Conservation (phyloP, 371 early-diverging fungal species). For the Choanephora cucurbitarum region DNA sequence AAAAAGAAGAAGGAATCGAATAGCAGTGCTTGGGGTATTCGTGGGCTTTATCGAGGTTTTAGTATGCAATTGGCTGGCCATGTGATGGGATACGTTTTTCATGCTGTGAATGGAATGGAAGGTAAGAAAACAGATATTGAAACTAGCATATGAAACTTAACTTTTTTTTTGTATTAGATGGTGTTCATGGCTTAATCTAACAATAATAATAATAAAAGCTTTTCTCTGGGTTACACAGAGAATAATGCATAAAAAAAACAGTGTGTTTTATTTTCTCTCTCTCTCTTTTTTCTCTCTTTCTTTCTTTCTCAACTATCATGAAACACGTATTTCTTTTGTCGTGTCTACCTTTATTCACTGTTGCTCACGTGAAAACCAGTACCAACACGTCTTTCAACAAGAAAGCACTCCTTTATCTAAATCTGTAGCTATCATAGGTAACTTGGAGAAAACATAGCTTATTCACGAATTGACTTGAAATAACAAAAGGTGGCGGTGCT, state of each 20-base stretch:
- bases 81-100: conserved; percentile 59
- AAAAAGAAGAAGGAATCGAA: conserved; percentile 9
- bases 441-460: no score
- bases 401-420: conserved; percentile 8
- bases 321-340: neutral
- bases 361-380: neutral
- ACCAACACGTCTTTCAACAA: conserved; percentile 16
- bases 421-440: conserved; percentile 31
- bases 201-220: neutral
- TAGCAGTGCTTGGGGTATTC: conserved; percentile 62
- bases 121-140: no score
- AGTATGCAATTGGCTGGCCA: conserved; percentile 68
- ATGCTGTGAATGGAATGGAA: conserved; percentile 55
- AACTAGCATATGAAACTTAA: no score
- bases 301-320: conserved; percentile 4
- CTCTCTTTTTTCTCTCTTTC: neutral
- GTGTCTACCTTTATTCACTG: neutral
- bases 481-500: conserved; percentile 70
- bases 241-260: no score
- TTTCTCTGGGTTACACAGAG: no score
- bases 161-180: neutral
- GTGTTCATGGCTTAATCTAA: neutral
- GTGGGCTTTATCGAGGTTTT: conserved; percentile 81
- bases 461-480: no score
- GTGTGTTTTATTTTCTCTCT: neutral